phyloP scores from a whole-genome alignment of 306 rosid genomes.

The Dalbergia cultrata region DNA sequence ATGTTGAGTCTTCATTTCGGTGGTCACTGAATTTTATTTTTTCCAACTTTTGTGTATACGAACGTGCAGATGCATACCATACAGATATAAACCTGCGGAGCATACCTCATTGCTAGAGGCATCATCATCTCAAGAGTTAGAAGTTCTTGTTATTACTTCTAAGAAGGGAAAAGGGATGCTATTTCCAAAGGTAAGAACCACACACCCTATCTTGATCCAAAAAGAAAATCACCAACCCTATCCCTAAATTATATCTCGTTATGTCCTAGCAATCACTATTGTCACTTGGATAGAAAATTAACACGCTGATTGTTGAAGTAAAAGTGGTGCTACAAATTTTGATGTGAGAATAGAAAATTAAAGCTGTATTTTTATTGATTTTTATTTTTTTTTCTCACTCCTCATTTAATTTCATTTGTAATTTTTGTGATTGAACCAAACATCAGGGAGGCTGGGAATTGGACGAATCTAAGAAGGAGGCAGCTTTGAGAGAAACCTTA shows the following conservation, averaged over 20 bases:
- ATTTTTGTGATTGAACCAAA: constrained; percentile 28
- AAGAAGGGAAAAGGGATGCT: constrained; percentile 90
- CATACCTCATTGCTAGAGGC: no score
- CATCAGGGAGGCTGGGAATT: constrained; percentile 94
- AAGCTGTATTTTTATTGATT: no score
- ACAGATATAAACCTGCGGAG: constrained; percentile 65
- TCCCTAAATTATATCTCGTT: no score
- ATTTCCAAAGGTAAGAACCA: constrained; percentile 80
- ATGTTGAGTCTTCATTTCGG: constrained; percentile 8
- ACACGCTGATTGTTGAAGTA: no score
- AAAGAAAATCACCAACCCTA: no score
- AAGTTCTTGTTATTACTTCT: constrained; percentile 86
- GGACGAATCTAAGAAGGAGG: constrained; percentile 88
- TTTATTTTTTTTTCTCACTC: no score
- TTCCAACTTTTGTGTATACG: background rate
- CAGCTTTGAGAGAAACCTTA: constrained; percentile 84
- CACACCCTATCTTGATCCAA: no score
- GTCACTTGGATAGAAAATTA: no score
- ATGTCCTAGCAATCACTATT: no score
- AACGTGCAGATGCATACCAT: constrained; percentile 88
- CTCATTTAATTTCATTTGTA: no score
- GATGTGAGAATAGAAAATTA: no score
- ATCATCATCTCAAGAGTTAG: constrained; percentile 49
- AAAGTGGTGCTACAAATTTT: no score
- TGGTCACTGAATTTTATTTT: background rate